Base-by-base conservation (phyloP, 495 filamentous ascomycete genomes). In the Xylaria scruposa region DNA sequence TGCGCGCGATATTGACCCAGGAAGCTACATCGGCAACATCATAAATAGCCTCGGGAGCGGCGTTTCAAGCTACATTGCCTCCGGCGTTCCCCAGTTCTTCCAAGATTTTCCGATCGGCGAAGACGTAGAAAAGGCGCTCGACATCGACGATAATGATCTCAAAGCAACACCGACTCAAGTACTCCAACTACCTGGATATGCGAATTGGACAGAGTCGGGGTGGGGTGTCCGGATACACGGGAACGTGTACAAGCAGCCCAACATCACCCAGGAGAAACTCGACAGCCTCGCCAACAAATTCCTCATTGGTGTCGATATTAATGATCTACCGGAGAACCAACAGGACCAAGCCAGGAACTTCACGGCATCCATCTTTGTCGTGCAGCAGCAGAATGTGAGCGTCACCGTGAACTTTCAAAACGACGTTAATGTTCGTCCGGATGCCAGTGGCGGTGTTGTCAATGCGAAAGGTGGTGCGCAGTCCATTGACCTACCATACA, bases 171-270 rank as follows among this genome's bases (percentile, higher is more conserved):
- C 92, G 1, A 91, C 92, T 2, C 87, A 93, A 72, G 91, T 92
- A 21, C 77, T 94, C 63, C 93, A 94, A 73, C 80, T 94, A 12
- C 90, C 91, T 81, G 88, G 75, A n/a, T 94, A 95, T 78, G 92
- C 86, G 46, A 95, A 95, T 72, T 94, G 90, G 87, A 94, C 92
- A n/a, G 83, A 87, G 24, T 81, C 87, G 58, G 91, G 90, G 49
- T 95, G 92, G 92, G 93, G 91, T 68, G 82, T 94, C 7, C 86
- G 90, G 19, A 89, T 94, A 76, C 92, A 91, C 71, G 92, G 92
- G 72, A 93, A 93, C 75, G 89, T 93, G 21, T 95, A 91, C 83
- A 94, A 93, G 73, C 87, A 91, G 70, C 91, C 92, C 38, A 88
- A 92, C 49, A 90, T 90, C 49, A 86, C 87, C 1, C 78, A 88